These are phyloP conservation scores for Ampelomyces quisqualis DNA, from an alignment of 2,329 filamentous ascomycete species.

Conservation along the genomic window DNA sequence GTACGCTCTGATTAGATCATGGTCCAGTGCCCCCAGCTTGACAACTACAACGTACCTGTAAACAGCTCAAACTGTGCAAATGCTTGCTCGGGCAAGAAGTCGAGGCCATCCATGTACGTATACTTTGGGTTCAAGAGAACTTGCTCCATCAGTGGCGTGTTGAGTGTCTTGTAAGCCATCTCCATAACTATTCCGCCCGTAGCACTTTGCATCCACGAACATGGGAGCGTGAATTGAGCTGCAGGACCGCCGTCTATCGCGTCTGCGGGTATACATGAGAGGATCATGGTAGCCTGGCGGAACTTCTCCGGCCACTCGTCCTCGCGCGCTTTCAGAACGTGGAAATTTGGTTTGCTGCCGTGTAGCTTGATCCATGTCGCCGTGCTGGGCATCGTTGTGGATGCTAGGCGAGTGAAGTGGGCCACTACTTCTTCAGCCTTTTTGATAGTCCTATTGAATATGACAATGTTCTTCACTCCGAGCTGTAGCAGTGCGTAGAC, in stretches of 20 bases:
- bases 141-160: conserved; percentile 70
- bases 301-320: conserved; percentile 66
- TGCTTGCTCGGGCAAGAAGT: conserved; percentile 74
- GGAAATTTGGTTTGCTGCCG: conserved; percentile 50
- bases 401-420: conserved; percentile 64
- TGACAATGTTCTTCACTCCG: conserved; percentile 72
- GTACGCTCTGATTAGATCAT: background rate
- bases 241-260: conserved; percentile 63
- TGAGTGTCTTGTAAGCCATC: conserved; percentile 69
- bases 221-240: conserved; percentile 69
- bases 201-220: conserved; percentile 68
- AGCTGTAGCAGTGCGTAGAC: conserved; percentile 77
- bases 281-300: conserved; percentile 68
- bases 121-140: conserved; percentile 64
- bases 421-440: conserved; percentile 67
- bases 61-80: conserved; percentile 82
- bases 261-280: conserved; percentile 74
- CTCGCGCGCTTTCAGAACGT: conserved; percentile 59
- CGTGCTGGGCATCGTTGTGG: conserved; percentile 18
- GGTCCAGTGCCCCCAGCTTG: background rate
- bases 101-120: conserved; percentile 74
- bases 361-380: conserved; percentile 17
- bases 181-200: conserved; percentile 77
- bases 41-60: conserved; percentile 50
- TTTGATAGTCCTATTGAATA: conserved; percentile 69